Conservation (phyloP, 2,329 filamentous ascomycete species). For the Alternaria gaisen region DNA sequence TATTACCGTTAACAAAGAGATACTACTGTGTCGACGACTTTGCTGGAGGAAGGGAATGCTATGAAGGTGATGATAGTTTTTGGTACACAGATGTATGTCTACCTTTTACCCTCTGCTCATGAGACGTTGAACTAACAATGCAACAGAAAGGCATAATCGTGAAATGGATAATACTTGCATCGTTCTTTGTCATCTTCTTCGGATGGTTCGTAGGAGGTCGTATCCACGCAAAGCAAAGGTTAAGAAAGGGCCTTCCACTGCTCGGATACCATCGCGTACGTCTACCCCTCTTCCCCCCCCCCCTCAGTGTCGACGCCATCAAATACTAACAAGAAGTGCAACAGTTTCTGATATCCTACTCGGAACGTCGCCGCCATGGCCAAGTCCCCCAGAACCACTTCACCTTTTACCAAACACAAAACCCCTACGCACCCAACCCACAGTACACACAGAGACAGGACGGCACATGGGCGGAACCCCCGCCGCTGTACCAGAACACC, state of each 20-base stretch:
- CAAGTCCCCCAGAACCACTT: constrained; percentile 50
- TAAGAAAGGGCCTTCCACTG: constrained; percentile 71
- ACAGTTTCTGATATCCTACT: constrained; percentile 55
- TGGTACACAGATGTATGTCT: constrained; percentile 45
- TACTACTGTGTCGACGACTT: constrained; percentile 40
- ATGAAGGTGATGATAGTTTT: constrained; percentile 42
- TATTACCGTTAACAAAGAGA: constrained; percentile 37
- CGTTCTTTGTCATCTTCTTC: constrained; percentile 66
- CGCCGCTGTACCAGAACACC: constrained; percentile 44
- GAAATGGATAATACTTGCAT: constrained; percentile 75
- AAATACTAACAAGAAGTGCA: neutral
- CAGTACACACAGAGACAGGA: constrained; percentile 39
- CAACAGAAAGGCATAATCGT: constrained; percentile 69
- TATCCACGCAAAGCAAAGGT: constrained; percentile 72
- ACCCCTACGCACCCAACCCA: constrained; percentile 23
- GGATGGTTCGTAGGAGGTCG: constrained; percentile 73
- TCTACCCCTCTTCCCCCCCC: neutral
- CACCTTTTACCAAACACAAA: constrained; percentile 48
- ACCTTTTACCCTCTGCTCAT: neutral
- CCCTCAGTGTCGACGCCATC: neutral
- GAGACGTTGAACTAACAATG: constrained; percentile 11
- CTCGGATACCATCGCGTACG: constrained; percentile 71
- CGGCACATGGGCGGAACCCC: constrained; percentile 44
- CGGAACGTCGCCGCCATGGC: constrained; percentile 46
- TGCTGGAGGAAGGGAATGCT: constrained; percentile 40